A percentile compares a stretch with the other conserved stretches of the same genome.
These are phyloP conservation scores for Solanum corneliomulleri DNA, from an alignment of 257 asterid genomes.

Conservation along the genomic window DNA sequence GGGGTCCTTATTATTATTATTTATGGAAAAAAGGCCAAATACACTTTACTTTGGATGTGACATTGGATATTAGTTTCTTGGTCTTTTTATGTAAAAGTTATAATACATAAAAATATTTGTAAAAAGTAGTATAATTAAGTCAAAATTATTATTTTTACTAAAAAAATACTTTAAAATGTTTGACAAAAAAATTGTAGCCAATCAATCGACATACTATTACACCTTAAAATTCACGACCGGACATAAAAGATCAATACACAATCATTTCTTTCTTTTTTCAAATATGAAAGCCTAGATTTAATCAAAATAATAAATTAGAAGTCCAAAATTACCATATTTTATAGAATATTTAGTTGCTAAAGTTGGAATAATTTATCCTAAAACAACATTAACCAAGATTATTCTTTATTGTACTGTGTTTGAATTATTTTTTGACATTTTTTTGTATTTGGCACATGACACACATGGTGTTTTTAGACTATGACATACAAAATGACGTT, in stretches of 20 bases:
- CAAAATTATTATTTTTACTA: not conserved
- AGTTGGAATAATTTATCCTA: not conserved
- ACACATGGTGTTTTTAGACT: not conserved
- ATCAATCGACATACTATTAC: not conserved
- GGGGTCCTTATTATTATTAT: too few relatives aligned
- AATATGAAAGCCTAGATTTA: not conserved
- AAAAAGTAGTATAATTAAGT: not conserved
- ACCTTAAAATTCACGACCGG: not conserved
- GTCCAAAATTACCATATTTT: not conserved
- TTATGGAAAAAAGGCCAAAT: too few relatives aligned
- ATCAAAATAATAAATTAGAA: not conserved
- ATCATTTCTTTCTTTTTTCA: not conserved
- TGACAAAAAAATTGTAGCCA: not conserved
- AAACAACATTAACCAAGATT: not conserved
- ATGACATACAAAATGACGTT: constrained; percentile 5
- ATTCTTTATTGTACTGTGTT: not conserved
- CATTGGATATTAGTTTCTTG: not conserved
- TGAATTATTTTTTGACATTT: not conserved
- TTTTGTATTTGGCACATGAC: not conserved
- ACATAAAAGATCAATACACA: not conserved
- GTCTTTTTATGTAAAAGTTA: not conserved
- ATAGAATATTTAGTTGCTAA: not conserved
- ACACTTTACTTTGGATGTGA: not conserved
- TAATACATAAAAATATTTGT: not conserved
- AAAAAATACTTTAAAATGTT: too few relatives aligned